Percentiles rank a stretch among this genome's conserved stretches.
Conservation (phyloP, 306 rosid species). For the Cicer cuneatum region DNA sequence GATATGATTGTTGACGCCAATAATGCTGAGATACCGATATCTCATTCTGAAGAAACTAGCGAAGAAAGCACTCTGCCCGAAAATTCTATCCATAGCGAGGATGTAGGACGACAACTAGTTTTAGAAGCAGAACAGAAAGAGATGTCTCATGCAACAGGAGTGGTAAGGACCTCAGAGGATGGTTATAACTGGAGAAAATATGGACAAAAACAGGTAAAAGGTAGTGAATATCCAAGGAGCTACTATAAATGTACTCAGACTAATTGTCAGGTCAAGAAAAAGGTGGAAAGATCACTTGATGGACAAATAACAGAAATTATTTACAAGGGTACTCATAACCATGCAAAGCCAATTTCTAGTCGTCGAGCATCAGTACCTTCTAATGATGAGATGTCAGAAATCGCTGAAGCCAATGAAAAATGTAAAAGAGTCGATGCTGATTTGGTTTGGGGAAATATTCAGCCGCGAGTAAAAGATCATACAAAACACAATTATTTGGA, state of each 20-base stretch:
- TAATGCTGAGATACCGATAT: constrained; percentile 45
- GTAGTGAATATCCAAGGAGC: constrained; percentile 93
- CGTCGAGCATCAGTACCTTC: constrained; percentile 60
- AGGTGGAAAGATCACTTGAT: constrained; percentile 87
- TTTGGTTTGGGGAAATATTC: constrained; percentile 59
- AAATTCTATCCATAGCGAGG: constrained; percentile 47
- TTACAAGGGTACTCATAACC: constrained; percentile 84
- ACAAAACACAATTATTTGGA: constrained; percentile 49
- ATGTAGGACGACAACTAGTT: constrained; percentile 41
- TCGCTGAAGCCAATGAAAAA: constrained; percentile 59
- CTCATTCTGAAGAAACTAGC: constrained; percentile 50
- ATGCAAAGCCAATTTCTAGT: constrained; percentile 64
- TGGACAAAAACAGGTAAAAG: constrained; percentile 95
- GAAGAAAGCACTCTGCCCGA: constrained; percentile 49
- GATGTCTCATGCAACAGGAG: constrained; percentile 50
- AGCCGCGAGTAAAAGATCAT: constrained; percentile 52
- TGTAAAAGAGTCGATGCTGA: constrained; percentile 57
- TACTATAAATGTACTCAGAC: constrained; percentile 84
- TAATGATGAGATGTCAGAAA: constrained; percentile 57
- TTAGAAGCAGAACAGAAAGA: constrained; percentile 62
- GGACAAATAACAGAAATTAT: constrained; percentile 92
- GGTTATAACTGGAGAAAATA: constrained; percentile 97
- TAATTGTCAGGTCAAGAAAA: constrained; percentile 87
- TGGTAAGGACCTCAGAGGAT: constrained; percentile 68
- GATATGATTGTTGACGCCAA: constrained; percentile 43